Percentiles rank a stretch among this genome's conserved stretches.
Conservation (phyloP, 1,284 basidiomycete genomes). For the Xerocomus nothofagi region DNA sequence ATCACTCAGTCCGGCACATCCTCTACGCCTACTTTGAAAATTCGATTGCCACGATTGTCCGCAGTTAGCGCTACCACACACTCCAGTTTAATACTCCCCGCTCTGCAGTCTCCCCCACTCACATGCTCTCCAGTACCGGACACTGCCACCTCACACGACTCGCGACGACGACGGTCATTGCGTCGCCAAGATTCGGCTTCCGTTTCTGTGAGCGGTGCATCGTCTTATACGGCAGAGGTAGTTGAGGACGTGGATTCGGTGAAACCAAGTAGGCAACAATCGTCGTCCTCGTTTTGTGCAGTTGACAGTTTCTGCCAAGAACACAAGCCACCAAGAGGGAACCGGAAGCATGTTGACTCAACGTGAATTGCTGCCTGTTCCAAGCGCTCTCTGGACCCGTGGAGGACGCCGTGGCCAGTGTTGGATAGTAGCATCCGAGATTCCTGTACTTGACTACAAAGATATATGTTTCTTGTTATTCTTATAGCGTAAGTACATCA, state of each 20-base stretch:
- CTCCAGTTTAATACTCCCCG: constrained; percentile 18
- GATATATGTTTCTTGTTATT: constrained; percentile 32
- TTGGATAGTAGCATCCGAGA: constrained; percentile 9
- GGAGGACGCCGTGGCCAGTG: background rate
- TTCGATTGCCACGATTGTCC: constrained; percentile 33
- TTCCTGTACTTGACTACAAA: constrained; percentile 27
- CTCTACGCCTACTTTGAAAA: constrained; percentile 37
- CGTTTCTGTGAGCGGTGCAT: constrained; percentile 33
- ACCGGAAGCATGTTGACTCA: constrained; percentile 24
- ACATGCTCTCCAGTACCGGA: constrained; percentile 29
- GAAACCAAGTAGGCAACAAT: constrained; percentile 31
- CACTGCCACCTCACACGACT: constrained; percentile 21
- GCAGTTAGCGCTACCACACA: constrained; percentile 31
- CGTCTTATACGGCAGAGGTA: constrained; percentile 33
- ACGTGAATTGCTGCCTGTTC: constrained; percentile 6
- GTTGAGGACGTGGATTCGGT: constrained; percentile 27
- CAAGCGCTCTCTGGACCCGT: background rate
- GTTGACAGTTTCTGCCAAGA: constrained; percentile 15
- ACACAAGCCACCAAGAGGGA: constrained; percentile 28
- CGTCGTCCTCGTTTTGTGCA: background rate
- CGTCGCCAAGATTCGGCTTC: constrained; percentile 34
- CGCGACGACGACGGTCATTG: constrained; percentile 29
- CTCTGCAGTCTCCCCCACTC: constrained; percentile 26
- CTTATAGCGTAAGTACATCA: constrained; percentile 5
- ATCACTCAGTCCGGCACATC: constrained; percentile 36